Conservation (phyloP, 2,329 filamentous ascomycete genomes). For the Aspergillus thermomutatus region DNA sequence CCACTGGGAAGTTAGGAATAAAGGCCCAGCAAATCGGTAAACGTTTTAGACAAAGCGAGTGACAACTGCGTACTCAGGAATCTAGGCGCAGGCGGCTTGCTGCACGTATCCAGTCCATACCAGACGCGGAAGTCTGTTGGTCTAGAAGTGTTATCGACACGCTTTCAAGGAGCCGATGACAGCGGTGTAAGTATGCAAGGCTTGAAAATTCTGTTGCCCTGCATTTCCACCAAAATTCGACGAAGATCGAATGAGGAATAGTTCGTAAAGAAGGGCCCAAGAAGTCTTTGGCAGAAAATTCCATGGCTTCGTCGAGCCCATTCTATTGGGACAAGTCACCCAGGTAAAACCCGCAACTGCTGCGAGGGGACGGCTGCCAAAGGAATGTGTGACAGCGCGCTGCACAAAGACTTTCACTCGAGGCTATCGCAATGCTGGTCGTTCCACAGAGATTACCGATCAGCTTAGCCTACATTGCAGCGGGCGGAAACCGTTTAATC, state of each 20-base stretch:
- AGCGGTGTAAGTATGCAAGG: neutral
- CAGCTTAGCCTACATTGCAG: conserved; percentile 16
- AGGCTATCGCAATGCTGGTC: conserved; percentile 6
- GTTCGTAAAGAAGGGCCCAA: neutral
- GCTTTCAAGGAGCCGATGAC: neutral
- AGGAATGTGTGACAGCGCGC: conserved; percentile 18
- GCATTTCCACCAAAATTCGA: neutral
- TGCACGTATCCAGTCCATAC: neutral
- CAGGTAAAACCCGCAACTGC: neutral
- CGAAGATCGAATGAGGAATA: neutral
- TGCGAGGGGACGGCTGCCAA: conserved; percentile 9
- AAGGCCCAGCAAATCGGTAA: neutral
- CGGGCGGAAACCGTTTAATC: conserved; percentile 20
- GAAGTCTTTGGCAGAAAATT: neutral
- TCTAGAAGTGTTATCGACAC: neutral
- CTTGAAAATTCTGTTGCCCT: neutral
- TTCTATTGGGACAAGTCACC: neutral
- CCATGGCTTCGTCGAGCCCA: neutral
- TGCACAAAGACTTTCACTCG: conserved; percentile 8
- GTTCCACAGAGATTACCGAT: conserved; percentile 16
- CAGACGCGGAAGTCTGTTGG: neutral
- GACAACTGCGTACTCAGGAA: neutral
- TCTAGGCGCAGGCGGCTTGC: neutral
- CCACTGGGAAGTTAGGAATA: neutral
- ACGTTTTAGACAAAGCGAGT: neutral